Base-by-base conservation (phyloP, 805 yeast species). In the Starmera dryadoides region DNA sequence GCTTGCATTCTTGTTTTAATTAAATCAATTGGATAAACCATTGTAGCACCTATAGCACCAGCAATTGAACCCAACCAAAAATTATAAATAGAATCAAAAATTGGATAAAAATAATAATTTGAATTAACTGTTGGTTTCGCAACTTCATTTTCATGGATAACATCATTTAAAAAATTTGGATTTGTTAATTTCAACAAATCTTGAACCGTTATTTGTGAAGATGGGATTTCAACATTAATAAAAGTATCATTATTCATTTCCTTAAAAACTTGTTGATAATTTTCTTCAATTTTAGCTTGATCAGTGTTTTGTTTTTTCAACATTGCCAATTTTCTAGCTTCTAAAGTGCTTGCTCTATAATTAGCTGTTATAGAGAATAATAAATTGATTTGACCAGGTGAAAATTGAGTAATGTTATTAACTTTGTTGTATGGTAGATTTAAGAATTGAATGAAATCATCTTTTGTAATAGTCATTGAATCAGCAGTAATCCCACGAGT, bases 1-100 rank as follows among this genome's bases (percentile, higher is more conserved):
- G 95, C 95, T 66, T 91, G 98, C 95, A 91, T 87, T 61, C 98
- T 78, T 5, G 98, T 91, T 66, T 91, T 91, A 47, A 91, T 88
- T 59, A 93, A 70, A 64, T 91, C 98, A 49, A 93, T 93, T 25
- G 98, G 98, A 60, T 91, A 91, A 33, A 91, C 98, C 14, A 84
- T 86, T 6, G 96, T 86, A n/a, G 98, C 97, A 45, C 98, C 98
- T 62, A 91, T 79, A 51, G 96, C 93, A 42, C 98, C 98, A 25
- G 98, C 98, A 37, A 89, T 73, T 4, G 97, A 87, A 15, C 98
- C 98, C 42, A 91, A 68, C 23, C 84, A 66, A 62, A 91, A 91
- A 42, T 94, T 87, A 63, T 89, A 86, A 40, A 81, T 71, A 8
- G 95, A 86, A 56, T 86, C 94, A 46, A 91, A 86, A 37, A 91